Conservation (phyloP, 1,284 basidiomycete species). For the Pyrrhoderma noxium region DNA sequence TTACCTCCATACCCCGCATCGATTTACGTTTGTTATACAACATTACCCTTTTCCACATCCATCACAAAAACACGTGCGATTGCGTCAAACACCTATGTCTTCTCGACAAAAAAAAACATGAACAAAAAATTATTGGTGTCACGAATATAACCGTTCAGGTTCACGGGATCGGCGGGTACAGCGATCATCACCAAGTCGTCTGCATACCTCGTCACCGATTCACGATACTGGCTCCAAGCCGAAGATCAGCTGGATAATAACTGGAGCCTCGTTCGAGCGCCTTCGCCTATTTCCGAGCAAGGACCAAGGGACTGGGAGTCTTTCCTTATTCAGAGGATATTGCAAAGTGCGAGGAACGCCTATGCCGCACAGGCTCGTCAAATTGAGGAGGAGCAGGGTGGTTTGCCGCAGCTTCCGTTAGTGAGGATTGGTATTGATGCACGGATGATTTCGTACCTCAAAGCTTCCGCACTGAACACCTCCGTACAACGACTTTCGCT, state of each 20-base stretch:
- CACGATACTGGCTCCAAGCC: conserved; percentile 87
- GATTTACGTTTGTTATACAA: no score
- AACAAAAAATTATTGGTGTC: no score
- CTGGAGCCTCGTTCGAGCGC: conserved; percentile 68
- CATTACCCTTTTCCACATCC: no score
- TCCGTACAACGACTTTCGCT: conserved; percentile 37
- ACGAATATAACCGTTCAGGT: no score
- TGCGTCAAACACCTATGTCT: no score
- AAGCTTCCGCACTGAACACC: conserved; percentile 52
- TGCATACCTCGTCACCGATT: conserved; percentile 79
- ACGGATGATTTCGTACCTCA: conserved; percentile 75
- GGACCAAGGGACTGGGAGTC: conserved; percentile 63
- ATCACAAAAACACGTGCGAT: no score
- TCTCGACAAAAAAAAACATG: no score
- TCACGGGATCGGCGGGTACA: conserved; percentile 80
- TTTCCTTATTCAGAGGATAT: conserved; percentile 32
- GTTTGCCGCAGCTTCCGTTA: no score
- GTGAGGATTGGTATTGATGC: conserved; percentile 88
- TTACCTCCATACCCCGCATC: no score
- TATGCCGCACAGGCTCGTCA: no score
- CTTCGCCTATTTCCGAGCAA: conserved; percentile 39
- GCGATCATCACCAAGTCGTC: conserved; percentile 65
- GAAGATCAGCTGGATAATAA: conserved; percentile 66
- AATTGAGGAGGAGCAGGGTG: no score
- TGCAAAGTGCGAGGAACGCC: conserved; percentile 29